Percentiles rank a stretch among this genome's conserved stretches.
phyloP scores from a whole-genome alignment of 2,329 filamentous ascomycete genomes.

The Alternaria triticimaculans region DNA sequence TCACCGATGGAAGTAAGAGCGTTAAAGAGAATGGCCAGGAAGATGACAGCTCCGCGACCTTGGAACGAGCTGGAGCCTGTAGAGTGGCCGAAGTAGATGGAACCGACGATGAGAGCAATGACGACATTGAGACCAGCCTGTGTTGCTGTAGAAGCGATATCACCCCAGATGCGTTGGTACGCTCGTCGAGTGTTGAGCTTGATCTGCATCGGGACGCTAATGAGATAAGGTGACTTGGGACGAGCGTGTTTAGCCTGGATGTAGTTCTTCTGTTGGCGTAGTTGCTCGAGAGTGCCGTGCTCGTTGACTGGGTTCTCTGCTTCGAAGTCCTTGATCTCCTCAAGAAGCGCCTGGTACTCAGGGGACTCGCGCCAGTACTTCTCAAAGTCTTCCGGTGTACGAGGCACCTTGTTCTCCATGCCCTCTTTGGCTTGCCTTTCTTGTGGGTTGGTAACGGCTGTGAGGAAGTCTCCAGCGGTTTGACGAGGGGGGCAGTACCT shows the following conservation, averaged over 20 bases:
- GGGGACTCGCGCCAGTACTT: constrained; percentile 60
- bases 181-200: constrained; percentile 39
- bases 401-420: constrained; percentile 54
- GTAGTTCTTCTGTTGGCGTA: constrained; percentile 57
- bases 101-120: constrained; percentile 67
- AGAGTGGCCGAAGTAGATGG: constrained; percentile 63
- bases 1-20: constrained; percentile 65
- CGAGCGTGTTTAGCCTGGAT: constrained; percentile 62
- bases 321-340: constrained; percentile 62
- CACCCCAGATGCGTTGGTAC: constrained; percentile 45
- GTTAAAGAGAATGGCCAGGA: constrained; percentile 67
- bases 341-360: constrained; percentile 50
- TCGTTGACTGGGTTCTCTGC: constrained; percentile 54
- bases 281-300: constrained; percentile 35
- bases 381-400: constrained; percentile 58
- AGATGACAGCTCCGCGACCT: constrained; percentile 63
- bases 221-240: constrained; percentile 64
- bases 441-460: constrained; percentile 66
- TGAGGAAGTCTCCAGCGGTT: constrained; percentile 77
- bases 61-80: constrained; percentile 61
- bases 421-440: constrained; percentile 53
- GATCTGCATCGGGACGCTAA: constrained; percentile 59
- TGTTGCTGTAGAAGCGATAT: constrained; percentile 40
- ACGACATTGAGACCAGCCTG: constrained; percentile 58
- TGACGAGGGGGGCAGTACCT: constrained; percentile 67